Evolutionary conservation across 2,329 filamentous ascomycete species (phyloP).

Genomic region (Exophiala lecanii-corni): DNA sequence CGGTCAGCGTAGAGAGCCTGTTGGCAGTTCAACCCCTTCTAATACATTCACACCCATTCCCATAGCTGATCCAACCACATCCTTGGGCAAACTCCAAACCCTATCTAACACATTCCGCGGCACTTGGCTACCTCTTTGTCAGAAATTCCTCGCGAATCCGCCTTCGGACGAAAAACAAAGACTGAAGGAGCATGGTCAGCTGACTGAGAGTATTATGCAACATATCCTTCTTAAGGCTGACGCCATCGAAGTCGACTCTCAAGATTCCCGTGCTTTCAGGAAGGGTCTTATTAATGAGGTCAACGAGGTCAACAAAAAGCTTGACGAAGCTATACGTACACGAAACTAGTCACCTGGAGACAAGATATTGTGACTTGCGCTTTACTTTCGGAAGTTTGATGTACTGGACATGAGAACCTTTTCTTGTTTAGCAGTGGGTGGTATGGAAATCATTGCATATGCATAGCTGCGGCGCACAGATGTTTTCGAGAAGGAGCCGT

Average conservation of each 20-base stretch:
- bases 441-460: no score
- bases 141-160: conserved; percentile 36
- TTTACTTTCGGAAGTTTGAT: no score
- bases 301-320: conserved; percentile 34
- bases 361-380: no score
- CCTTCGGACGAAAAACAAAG: conserved; percentile 38
- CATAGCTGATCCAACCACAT: conserved; percentile 33
- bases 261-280: conserved; percentile 50
- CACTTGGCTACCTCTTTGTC: conserved; percentile 36
- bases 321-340: conserved; percentile 32
- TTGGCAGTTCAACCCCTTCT: conserved; percentile 10
- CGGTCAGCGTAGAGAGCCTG: conserved; percentile 13
- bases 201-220: conserved; percentile 41
- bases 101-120: conserved; percentile 36
- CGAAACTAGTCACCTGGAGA: neutral
- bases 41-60: conserved; percentile 23
- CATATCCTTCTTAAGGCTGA: conserved; percentile 55
- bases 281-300: conserved; percentile 41
- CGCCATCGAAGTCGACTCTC: conserved; percentile 65
- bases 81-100: conserved; percentile 37
- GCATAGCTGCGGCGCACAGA: no score
- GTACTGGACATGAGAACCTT: no score
- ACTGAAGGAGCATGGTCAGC: conserved; percentile 40
- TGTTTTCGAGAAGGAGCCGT: no score
- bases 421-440: no score